Evolutionary conservation across 2,329 filamentous ascomycete species (phyloP).

Genomic region (Fusarium floridanum): DNA sequence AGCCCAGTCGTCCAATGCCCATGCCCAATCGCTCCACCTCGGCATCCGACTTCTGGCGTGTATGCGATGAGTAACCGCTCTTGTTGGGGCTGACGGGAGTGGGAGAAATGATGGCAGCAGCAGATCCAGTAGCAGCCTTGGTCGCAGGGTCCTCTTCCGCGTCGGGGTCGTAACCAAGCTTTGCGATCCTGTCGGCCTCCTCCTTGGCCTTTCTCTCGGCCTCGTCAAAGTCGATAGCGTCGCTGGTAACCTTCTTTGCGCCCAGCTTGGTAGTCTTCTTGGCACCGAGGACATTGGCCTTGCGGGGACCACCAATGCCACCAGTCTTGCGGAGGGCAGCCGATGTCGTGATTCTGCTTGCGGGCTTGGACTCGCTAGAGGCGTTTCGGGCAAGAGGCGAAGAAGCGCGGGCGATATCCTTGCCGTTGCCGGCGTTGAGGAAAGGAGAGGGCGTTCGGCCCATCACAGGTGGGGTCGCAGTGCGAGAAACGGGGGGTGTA

Average conservation of each 20-base stretch:
- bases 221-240: slow-evolving; percentile 94
- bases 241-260: slow-evolving; percentile 87
- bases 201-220: slow-evolving; percentile 97
- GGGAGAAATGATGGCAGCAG: slow-evolving; percentile 76
- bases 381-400: slow-evolving; percentile 80
- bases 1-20: slow-evolving; percentile 87
- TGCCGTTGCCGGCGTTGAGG: slow-evolving; percentile 81
- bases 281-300: slow-evolving; percentile 85
- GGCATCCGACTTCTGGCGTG: slow-evolving; percentile 73
- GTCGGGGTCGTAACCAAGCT: slow-evolving; percentile 94
- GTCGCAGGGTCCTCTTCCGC: slow-evolving; percentile 75
- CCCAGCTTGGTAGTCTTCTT: slow-evolving; percentile 89
- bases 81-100: slow-evolving; percentile 78
- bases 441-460: slow-evolving; percentile 91
- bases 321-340: slow-evolving; percentile 85
- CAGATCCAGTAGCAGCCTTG: slow-evolving; percentile 61
- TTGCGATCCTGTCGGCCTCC: slow-evolving; percentile 95
- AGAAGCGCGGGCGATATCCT: slow-evolving; percentile 80
- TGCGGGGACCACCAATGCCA: slow-evolving; percentile 75
- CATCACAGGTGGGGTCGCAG: slow-evolving; percentile 84
- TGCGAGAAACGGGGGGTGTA: slow-evolving; percentile 92
- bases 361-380: slow-evolving; percentile 67
- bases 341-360: slow-evolving; percentile 81
- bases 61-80: slow-evolving; percentile 68
- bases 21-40: slow-evolving; percentile 92